Percentiles rank a stretch among this genome's conserved stretches.
phyloP scores from a whole-genome alignment of 75 land plant species.

The Gnetum montanum region DNA sequence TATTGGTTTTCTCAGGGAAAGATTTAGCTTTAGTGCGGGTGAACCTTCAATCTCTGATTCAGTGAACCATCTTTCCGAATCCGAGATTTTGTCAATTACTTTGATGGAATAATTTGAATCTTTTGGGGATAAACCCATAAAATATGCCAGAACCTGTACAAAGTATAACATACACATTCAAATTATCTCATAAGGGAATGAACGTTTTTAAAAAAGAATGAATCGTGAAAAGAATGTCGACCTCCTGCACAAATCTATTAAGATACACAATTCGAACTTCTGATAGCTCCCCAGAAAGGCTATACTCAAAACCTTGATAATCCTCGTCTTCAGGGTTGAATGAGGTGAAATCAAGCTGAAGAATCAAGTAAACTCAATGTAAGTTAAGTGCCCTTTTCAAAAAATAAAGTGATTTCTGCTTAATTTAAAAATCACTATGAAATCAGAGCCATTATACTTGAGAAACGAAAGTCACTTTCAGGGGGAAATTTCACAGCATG shows the following conservation, averaged over 20 bases:
- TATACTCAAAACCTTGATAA: conserved; percentile 85
- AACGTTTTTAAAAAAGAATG: neutral
- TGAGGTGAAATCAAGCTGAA: conserved; percentile 83
- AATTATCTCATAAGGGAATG: neutral
- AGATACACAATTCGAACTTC: conserved; percentile 88
- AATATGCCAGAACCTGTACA: conserved; percentile 69
- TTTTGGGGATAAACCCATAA: conserved; percentile 83
- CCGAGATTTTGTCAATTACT: conserved; percentile 62
- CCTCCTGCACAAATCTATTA: conserved; percentile 94
- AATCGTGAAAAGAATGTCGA: conserved; percentile 4
- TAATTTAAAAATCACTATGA: too few relatives aligned
- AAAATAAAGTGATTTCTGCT: too few relatives aligned
- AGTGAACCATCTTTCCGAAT: conserved; percentile 75
- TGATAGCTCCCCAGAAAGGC: conserved; percentile 81
- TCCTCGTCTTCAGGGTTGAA: conserved; percentile 78
- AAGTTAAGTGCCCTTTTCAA: too few relatives aligned
- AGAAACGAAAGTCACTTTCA: too few relatives aligned
- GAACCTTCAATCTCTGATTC: conserved; percentile 83
- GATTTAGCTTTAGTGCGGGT: conserved; percentile 79
- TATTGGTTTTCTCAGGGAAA: conserved; percentile 80
- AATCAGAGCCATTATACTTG: too few relatives aligned
- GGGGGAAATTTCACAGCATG: too few relatives aligned
- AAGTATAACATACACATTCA: neutral
- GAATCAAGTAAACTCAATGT: neutral
- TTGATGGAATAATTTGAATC: conserved; percentile 52